These are phyloP conservation scores for Megacollybia marginata DNA, from an alignment of 768 basidiomycete genomes.

Conservation along the genomic window DNA sequence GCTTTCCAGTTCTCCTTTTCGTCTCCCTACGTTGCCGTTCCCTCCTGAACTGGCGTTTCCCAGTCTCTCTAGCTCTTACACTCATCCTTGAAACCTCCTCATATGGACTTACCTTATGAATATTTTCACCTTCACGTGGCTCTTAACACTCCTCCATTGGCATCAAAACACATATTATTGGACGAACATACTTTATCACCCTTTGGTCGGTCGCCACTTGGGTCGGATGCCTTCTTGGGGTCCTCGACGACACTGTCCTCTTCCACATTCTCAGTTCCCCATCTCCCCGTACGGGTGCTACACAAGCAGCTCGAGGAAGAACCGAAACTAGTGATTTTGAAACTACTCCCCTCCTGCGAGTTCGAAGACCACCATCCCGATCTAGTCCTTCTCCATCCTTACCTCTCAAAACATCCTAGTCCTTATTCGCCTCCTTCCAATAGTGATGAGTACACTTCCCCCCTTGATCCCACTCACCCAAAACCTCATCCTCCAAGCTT, in stretches of 20 bases:
- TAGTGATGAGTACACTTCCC: too few relatives aligned
- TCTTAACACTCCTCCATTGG: slow-evolving; percentile 39
- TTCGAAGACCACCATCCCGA: too few relatives aligned
- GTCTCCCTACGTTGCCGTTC: slow-evolving; percentile 13
- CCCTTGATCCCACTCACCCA: too few relatives aligned
- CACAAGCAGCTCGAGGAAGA: too few relatives aligned
- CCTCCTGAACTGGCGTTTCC: slow-evolving; percentile 37
- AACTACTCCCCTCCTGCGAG: too few relatives aligned
- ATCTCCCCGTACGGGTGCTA: too few relatives aligned
- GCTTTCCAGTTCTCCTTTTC: slow-evolving; percentile 48
- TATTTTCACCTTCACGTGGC: slow-evolving; percentile 51
- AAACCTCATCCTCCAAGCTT: too few relatives aligned
- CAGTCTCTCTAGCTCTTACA: slow-evolving; percentile 44
- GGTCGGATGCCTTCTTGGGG: slow-evolving; percentile 30
- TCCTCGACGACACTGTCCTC: slow-evolving; percentile 25
- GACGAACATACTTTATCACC: slow-evolving; percentile 50
- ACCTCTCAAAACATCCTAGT: too few relatives aligned
- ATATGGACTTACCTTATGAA: slow-evolving; percentile 44
- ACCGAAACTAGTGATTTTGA: too few relatives aligned
- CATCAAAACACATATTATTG: slow-evolving; percentile 33
- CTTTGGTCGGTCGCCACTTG: slow-evolving; percentile 44
- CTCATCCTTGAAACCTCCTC: slow-evolving; percentile 39
- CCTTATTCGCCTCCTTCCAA: too few relatives aligned
- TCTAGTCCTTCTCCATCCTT: too few relatives aligned
- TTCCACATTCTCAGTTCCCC: neutral